Evolutionary conservation across 208 protist species (phyloP).

Genomic region (Novymonas esmeraldas): DNA sequence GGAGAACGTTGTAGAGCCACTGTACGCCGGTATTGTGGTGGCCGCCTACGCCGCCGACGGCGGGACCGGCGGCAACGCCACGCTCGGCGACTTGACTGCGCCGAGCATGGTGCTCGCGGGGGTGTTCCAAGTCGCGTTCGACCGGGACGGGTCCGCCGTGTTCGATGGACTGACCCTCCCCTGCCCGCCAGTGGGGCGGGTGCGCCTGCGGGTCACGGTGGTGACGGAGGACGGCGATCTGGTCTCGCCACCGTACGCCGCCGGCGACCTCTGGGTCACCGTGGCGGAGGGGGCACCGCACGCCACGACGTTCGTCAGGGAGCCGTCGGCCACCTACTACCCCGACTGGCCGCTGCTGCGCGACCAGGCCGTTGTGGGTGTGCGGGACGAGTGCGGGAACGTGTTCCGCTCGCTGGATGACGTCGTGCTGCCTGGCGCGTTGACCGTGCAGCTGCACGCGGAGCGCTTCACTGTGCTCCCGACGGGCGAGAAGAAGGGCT

Average conservation of each 20-base stretch:
- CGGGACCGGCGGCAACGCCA: background rate
- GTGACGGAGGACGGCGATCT: background rate
- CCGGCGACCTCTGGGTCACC: background rate
- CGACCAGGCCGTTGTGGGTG: constrained; percentile 36
- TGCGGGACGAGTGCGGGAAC: constrained; percentile 41
- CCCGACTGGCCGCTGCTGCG: constrained; percentile 22
- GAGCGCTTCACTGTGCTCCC: background rate
- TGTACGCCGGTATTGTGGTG: background rate
- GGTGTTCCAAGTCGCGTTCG: background rate
- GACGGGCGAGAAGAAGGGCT: background rate
- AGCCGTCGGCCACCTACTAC: constrained; percentile 29
- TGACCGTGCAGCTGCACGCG: constrained; percentile 23
- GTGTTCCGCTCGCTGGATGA: constrained; percentile 18
- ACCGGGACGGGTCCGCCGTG: background rate
- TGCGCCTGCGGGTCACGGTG: background rate
- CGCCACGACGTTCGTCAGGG: constrained; percentile 16
- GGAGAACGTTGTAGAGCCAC: too few relatives aligned
- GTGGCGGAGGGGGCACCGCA: constrained; percentile 23
- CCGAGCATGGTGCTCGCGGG: background rate
- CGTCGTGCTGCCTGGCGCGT: background rate
- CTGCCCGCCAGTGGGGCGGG: background rate
- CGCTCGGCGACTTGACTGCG: background rate
- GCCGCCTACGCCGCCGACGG: background rate
- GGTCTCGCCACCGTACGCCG: background rate
- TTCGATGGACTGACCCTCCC: background rate